Conservation (phyloP, 2,329 filamentous ascomycete species). For the Macrophomina phaseolina region DNA sequence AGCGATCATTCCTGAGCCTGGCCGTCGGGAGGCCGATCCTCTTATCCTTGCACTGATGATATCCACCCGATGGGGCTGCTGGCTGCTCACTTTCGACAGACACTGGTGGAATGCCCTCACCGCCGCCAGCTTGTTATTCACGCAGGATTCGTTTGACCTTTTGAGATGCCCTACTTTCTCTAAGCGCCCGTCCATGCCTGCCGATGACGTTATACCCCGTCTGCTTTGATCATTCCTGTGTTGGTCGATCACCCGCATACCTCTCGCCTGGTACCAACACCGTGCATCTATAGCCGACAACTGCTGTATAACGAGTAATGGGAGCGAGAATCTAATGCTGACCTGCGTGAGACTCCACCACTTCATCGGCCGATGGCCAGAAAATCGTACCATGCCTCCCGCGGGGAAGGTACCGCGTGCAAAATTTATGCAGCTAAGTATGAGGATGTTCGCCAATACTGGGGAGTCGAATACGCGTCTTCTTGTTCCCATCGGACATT, state of each 20-base stretch:
- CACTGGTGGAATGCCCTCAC: conserved; percentile 14
- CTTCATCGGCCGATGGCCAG: neutral
- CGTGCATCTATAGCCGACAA: conserved; percentile 3
- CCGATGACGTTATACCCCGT: neutral
- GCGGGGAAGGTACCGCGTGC: neutral
- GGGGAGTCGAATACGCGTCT: neutral
- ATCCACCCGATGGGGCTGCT: conserved; percentile 22
- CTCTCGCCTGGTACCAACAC: conserved; percentile 12
- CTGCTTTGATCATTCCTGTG: neutral
- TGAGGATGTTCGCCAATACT: neutral
- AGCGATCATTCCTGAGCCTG: conserved; percentile 24
- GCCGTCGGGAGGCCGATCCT: conserved; percentile 4
- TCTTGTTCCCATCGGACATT: neutral
- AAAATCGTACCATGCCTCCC: conserved; percentile 5
- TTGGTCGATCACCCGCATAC: conserved; percentile 12
- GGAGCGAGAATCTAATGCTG: neutral
- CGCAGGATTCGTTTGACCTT: conserved; percentile 7
- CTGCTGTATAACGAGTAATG: neutral
- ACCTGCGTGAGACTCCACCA: neutral
- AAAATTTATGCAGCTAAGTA: neutral
- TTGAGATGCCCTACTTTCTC: conserved; percentile 2
- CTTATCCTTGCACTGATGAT: conserved; percentile 14
- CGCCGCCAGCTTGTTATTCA: conserved; percentile 1
- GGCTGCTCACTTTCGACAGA: neutral
- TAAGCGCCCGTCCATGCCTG: neutral